A percentile compares a stretch with the other conserved stretches of the same genome.
Conservation (phyloP, 2,329 filamentous ascomycete species). For the Trichoderma cornu-damae region DNA sequence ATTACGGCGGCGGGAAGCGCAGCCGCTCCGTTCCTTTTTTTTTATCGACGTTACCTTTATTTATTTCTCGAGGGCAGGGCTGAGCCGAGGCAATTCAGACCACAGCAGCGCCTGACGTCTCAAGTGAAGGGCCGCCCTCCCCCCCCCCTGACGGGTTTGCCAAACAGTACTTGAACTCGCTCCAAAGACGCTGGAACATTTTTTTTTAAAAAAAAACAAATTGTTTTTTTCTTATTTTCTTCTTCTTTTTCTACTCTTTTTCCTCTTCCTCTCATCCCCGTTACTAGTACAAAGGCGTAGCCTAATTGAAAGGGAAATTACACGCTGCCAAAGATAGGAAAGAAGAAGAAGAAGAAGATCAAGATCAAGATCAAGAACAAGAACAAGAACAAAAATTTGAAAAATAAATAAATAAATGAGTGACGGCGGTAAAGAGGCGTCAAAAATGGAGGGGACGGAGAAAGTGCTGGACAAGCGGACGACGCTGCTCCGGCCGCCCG, state of each 20-base stretch:
- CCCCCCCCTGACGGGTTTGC: neutral
- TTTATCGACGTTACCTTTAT: neutral
- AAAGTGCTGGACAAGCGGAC: conserved; percentile 25
- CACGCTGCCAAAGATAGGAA: neutral
- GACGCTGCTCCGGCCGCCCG: conserved; percentile 62
- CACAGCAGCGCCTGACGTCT: neutral
- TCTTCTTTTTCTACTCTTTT: neutral
- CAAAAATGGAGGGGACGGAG: conserved; percentile 2
- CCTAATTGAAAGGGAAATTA: neutral
- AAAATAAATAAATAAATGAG: too few species aligned
- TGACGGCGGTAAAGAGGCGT: neutral
- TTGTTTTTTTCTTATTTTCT: neutral
- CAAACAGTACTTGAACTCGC: neutral
- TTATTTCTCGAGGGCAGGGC: too few species aligned
- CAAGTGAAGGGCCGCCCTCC: too few species aligned
- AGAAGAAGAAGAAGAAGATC: neutral
- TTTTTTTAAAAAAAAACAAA: too few species aligned
- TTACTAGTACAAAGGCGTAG: neutral
- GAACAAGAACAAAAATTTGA: neutral
- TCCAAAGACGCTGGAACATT: neutral
- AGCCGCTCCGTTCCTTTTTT: too few species aligned
- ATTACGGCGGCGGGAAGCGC: neutral
- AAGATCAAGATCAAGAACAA: too few species aligned
- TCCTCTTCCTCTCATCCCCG: neutral
- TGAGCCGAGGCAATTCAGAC: conserved; percentile 13